A percentile compares a stretch with the other conserved stretches of the same genome.
Conservation (phyloP, 176 grass and related monocot species). For the Raddia distichophylla region DNA sequence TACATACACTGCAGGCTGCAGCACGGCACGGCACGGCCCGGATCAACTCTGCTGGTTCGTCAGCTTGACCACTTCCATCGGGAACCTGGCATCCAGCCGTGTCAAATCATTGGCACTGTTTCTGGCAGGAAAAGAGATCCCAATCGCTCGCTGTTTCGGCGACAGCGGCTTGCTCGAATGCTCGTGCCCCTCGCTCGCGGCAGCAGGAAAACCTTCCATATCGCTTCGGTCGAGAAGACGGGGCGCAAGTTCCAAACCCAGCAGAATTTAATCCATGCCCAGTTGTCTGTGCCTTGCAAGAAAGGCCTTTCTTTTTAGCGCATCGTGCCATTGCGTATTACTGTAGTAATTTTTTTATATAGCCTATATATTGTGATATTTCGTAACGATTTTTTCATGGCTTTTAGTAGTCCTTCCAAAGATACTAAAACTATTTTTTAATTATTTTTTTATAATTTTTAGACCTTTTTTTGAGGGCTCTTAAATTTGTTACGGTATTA, state of each 20-base stretch:
- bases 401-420: no score
- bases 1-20: constrained; percentile 25
- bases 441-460: no score
- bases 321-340: no score
- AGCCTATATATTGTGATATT: no score
- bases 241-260: constrained; percentile 43
- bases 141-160: background rate
- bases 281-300: constrained; percentile 33
- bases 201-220: constrained; percentile 25
- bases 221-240: constrained; percentile 23
- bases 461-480: no score
- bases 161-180: constrained; percentile 7
- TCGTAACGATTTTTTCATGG: no score
- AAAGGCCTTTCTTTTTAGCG: no score
- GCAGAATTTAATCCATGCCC: constrained; percentile 22
- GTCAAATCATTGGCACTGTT: constrained; percentile 51
- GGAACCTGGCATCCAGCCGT: constrained; percentile 19
- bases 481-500: no score
- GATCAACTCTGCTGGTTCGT: background rate
- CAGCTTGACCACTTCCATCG: background rate
- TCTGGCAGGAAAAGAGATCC: constrained; percentile 31
- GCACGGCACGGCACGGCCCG: background rate
- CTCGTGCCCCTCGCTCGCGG: background rate
- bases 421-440: no score
- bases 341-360: no score